A percentile compares a stretch with the other conserved stretches of the same genome.
phyloP scores from a whole-genome alignment of 768 basidiomycete genomes.

The Clavulina sp. region DNA sequence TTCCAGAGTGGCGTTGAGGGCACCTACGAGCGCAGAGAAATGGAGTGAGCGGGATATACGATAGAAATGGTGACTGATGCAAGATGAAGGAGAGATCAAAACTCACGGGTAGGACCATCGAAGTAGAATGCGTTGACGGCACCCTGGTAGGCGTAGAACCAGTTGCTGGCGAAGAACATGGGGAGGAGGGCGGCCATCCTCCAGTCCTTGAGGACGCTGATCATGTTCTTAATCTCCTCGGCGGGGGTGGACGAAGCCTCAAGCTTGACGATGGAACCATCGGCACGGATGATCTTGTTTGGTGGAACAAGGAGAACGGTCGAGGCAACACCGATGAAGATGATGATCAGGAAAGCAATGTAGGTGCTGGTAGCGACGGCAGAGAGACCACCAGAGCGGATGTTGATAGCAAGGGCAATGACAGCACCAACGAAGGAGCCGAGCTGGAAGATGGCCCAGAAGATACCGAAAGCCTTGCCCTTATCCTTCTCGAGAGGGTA shows the following conservation, averaged over 20 bases:
- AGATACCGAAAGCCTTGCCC: slow-evolving; percentile 32
- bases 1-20: slow-evolving; percentile 25
- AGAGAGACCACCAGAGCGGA: slow-evolving; percentile 22
- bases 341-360: slow-evolving; percentile 30
- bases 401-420: slow-evolving; percentile 57
- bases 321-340: slow-evolving; percentile 24
- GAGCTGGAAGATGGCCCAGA: slow-evolving; percentile 34
- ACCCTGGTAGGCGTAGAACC: slow-evolving; percentile 30
- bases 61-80: too few species aligned
- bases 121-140: slow-evolving; percentile 25
- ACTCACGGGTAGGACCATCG: slow-evolving; percentile 29
- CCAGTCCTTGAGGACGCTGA: slow-evolving; percentile 25
- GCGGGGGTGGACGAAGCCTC: slow-evolving; percentile 16
- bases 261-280: slow-evolving; percentile 26
- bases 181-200: slow-evolving; percentile 25
- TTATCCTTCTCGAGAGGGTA: slow-evolving; percentile 41
- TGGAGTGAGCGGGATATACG: too few species aligned
- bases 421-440: slow-evolving; percentile 58
- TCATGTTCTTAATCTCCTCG: slow-evolving; percentile 14
- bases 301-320: slow-evolving; percentile 24
- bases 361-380: slow-evolving; percentile 26
- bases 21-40: too few species aligned
- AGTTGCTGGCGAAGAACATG: slow-evolving; percentile 30
- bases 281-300: slow-evolving; percentile 22
- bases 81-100: too few species aligned